Percentiles rank a stretch among this genome's conserved stretches.
Conservation (phyloP, 169 alveolate genomes). For the Cryptosporidium sp. region DNA sequence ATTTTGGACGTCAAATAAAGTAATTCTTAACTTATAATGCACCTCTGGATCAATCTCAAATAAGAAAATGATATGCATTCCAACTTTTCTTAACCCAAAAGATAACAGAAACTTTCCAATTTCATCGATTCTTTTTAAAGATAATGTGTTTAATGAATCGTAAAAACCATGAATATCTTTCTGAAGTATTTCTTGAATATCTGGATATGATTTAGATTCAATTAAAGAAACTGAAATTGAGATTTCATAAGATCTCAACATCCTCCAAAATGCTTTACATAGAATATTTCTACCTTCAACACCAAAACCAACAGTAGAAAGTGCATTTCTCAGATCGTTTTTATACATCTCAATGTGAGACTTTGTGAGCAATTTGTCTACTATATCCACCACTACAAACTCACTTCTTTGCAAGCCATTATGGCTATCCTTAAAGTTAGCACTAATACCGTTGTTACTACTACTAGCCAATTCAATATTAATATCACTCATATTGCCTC, state of each 20-base stretch:
- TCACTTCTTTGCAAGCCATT: neutral
- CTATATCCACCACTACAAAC: neutral
- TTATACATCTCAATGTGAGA: neutral
- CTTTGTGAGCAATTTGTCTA: neutral
- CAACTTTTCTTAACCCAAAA: constrained; percentile 52
- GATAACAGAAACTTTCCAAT: constrained; percentile 14
- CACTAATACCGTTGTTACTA: neutral
- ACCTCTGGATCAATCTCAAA: constrained; percentile 10
- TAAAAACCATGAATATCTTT: constrained; percentile 51
- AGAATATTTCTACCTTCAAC: neutral
- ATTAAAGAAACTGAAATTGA: constrained; percentile 7
- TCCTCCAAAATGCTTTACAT: constrained; percentile 24
- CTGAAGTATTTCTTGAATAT: neutral
- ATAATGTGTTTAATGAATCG: constrained; percentile 49
- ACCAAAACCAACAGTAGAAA: neutral
- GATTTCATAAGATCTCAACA: constrained; percentile 36
- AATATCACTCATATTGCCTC: neutral
- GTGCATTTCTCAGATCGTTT: neutral
- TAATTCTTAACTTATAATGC: constrained; percentile 23
- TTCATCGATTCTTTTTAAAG: constrained; percentile 9
- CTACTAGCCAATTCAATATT: neutral
- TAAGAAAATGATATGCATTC: constrained; percentile 51
- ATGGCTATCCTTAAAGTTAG: neutral
- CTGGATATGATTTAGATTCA: neutral
- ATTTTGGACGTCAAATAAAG: constrained; percentile 32